Conservation (phyloP, 108 stramenopile species). For the Nitzschia sp. region DNA sequence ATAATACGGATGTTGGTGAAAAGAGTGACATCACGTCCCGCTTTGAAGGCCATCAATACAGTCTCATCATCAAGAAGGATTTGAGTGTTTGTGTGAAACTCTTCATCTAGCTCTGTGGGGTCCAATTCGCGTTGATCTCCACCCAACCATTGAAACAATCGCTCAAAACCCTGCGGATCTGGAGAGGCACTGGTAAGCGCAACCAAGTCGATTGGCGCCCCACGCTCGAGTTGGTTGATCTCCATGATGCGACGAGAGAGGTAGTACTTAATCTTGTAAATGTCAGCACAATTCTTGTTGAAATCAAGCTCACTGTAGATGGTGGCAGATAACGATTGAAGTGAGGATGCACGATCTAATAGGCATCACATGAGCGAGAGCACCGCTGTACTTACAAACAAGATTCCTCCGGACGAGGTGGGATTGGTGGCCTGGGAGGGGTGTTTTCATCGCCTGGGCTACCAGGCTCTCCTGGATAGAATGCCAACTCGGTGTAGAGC, state of each 20-base stretch:
- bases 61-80: constrained; percentile 63
- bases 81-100: constrained; percentile 43
- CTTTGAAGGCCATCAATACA: constrained; percentile 65
- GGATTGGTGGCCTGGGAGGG: constrained; percentile 42
- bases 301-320: constrained; percentile 63
- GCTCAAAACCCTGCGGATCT: constrained; percentile 31
- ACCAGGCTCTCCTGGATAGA: constrained; percentile 36
- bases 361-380: constrained; percentile 34
- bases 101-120: constrained; percentile 35
- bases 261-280: constrained; percentile 55
- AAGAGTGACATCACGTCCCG: constrained; percentile 58
- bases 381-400: constrained; percentile 23
- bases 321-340: not conserved
- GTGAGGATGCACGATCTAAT: too few species aligned
- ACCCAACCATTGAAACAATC: constrained; percentile 53
- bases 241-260: constrained; percentile 50
- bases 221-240: constrained; percentile 16
- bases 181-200: not conserved
- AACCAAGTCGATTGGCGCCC: constrained; percentile 10
- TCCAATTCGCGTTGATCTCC: constrained; percentile 59
- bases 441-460: constrained; percentile 36
- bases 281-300: constrained; percentile 67
- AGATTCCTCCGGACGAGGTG: constrained; percentile 34
- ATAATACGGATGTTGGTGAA: constrained; percentile 46
- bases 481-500: constrained; percentile 60